phyloP scores from a whole-genome alignment of 352 stramenopile species.

The Phytophthora uliginosa region DNA sequence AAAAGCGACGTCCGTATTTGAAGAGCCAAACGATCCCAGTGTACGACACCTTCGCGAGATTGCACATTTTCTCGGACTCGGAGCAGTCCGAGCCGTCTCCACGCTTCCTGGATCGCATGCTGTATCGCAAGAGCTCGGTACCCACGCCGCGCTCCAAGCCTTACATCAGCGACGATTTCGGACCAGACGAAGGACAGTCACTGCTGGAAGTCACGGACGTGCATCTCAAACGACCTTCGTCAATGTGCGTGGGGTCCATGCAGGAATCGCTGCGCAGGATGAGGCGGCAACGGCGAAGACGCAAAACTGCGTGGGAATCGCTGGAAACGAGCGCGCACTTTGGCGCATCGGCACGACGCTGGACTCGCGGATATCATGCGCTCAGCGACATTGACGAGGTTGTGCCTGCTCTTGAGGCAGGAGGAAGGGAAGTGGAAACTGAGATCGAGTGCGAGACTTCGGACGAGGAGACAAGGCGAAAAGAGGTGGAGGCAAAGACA shows the following conservation, averaged over 20 bases:
- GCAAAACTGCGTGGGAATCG: constrained; percentile 70
- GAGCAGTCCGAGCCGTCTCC: constrained; percentile 70
- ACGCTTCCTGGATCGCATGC: constrained; percentile 33
- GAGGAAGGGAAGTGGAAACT: constrained; percentile 17
- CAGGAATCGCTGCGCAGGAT: constrained; percentile 47
- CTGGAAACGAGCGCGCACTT: constrained; percentile 70
- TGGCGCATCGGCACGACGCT: constrained; percentile 62
- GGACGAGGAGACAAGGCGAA: constrained; percentile 30
- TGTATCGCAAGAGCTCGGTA: constrained; percentile 67
- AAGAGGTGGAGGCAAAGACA: constrained; percentile 24
- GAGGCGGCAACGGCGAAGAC: constrained; percentile 43
- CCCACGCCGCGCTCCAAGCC: constrained; percentile 62
- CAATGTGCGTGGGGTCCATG: constrained; percentile 65
- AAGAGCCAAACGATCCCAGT: constrained; percentile 45
- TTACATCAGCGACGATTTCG: constrained; percentile 36
- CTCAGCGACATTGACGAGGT: constrained; percentile 75
- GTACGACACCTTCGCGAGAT: constrained; percentile 42
- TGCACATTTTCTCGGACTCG: constrained; percentile 54
- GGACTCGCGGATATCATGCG: constrained; percentile 74
- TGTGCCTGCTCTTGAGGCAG: constrained; percentile 24
- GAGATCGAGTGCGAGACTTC: constrained; percentile 24
- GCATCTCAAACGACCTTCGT: constrained; percentile 59
- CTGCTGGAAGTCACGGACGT: constrained; percentile 70
- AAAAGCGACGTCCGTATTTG: constrained; percentile 34
- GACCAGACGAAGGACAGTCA: constrained; percentile 48